Evolutionary conservation across 805 yeast species (phyloP), one percentile per base, ranked within the genome.

Genomic region (Cyberlindnera americana): DNA sequence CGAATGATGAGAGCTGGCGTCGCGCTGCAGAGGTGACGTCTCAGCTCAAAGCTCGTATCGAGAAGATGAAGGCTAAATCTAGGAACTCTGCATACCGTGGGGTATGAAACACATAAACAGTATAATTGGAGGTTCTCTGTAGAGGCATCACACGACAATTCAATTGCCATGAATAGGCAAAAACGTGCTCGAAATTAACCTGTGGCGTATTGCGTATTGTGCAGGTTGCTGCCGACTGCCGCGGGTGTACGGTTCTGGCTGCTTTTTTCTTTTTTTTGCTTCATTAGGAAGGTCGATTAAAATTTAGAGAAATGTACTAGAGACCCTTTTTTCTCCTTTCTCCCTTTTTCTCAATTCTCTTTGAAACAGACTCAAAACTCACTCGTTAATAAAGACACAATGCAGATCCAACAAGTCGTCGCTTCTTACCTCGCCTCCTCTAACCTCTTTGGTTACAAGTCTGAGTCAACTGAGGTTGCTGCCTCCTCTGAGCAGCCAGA

Each of bases 21-120:
- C 75, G 91, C 35, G 96, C 96, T 0, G 90, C 93, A 0, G 95
- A 85, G 51, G 95, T 88, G 11, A 89, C 96, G 1, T 75, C 79
- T 4, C 91, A 84, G 59, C 73, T 89, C 54, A 85, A 83, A 58
- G 95, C 89, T 1, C 67, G 96, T 52, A 89, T 89, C 32, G 95
- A 86, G 61, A 81, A 83, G 60, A 88, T 89, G 96, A 84, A 84
- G 56, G 86, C 86, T 11, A 70, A 82, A 35, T 59, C 67, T 4
- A 54, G 64, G 41, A 42, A 41, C 34, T 29, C 46, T 24, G 30
- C 34, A 14, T 38, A 42, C 14, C 39, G 46, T 27, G 38, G 37
- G 5, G 30, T 31, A 15, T 31, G 19, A 22, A 11, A 5, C 13
- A n/a, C 11, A 16, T 21, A 21, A 21, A 21, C 23, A 21, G 10